These are phyloP conservation scores for Erodium chrysanthum DNA, from an alignment of 441 rosid species.

Conservation along the genomic window DNA sequence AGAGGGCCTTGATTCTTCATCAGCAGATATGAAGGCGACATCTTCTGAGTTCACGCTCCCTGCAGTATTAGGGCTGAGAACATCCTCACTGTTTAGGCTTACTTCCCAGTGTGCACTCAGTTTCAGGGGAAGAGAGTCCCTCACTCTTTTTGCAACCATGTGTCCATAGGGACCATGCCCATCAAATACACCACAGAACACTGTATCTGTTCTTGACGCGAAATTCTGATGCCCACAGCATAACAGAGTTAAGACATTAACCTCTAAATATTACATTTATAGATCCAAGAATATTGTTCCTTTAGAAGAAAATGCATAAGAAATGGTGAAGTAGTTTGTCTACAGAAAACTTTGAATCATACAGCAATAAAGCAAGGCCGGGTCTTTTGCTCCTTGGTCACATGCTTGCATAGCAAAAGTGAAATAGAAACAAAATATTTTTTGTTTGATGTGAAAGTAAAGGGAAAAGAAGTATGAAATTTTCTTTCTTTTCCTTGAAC, in stretches of 20 bases:
- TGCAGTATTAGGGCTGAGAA: slow-evolving; percentile 37
- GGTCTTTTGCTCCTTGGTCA: not conserved
- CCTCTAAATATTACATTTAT: not conserved
- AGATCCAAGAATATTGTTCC: not conserved
- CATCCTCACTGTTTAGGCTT: slow-evolving; percentile 38
- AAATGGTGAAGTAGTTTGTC: not conserved
- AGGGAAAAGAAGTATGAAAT: not conserved
- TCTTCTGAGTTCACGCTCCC: slow-evolving; percentile 50
- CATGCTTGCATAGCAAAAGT: not conserved
- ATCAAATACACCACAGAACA: slow-evolving; percentile 97
- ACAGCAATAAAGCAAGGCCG: not conserved
- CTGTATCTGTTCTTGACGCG: slow-evolving; percentile 68
- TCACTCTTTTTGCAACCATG: slow-evolving; percentile 85
- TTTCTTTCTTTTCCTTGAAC: slow-evolving; percentile 7
- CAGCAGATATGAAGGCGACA: slow-evolving; percentile 46
- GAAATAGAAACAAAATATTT: too few species aligned
- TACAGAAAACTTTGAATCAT: not conserved
- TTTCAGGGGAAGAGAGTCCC: slow-evolving; percentile 84
- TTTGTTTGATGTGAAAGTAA: not conserved
- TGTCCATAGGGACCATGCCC: slow-evolving; percentile 99
- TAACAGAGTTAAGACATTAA: slow-evolving; percentile 12
- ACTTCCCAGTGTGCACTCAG: slow-evolving; percentile 78
- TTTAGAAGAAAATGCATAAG: not conserved
- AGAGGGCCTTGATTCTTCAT: slow-evolving; percentile 51
- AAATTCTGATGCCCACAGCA: slow-evolving; percentile 49